Base-by-base conservation (phyloP, 257 asterid genomes). In the Ocimum tenuiflorum region DNA sequence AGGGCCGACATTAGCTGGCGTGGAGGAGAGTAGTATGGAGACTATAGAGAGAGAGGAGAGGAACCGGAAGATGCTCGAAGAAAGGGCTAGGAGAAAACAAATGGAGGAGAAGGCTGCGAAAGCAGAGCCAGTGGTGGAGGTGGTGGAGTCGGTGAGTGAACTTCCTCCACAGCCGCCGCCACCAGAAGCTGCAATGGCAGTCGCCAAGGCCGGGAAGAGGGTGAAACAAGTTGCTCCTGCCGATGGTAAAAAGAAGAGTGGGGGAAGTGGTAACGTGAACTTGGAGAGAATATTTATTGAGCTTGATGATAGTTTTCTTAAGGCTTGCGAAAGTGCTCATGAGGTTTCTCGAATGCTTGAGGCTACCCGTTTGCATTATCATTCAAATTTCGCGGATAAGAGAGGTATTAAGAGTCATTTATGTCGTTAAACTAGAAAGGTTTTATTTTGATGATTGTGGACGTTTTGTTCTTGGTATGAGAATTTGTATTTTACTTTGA, bases 281-380 rank as follows among this genome's bases (percentile, higher is more conserved):
- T 70, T 91, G 74, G 46, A 77, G 75, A 81, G 83, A 69, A 83
- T 92, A 76, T 89, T 89, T 57, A 74, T 74, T 31, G 88, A 81
- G 2, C 85, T 92, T 54, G 99, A 92, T 82, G 99, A 92, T 76
- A 87, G 88, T 69, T 92, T 92, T 70, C 96, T 92, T 4, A 81
- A 83, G 82, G 96, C 96, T 38, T 92, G 89, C 0, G 89, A 92
- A 71, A 87, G 99, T 74, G 96, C 97, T 67, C 89, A 89, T 6
- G 99, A 89, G 18, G 94, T 92, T 18, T 86, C 95, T 2, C 77
- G 95, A 60, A 87, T 89, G 97, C 97, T 92, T 0, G 96, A 92
- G 82, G 98, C 98, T 0, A 86, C 88, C 60, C 89, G 97, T 20
- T 77, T 92, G 83, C 98, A 92, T 77, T 92, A 89, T 72, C 98